phyloP scores from a whole-genome alignment of 2,329 filamentous ascomycete genomes.

The Apiospora kogelbergensis region DNA sequence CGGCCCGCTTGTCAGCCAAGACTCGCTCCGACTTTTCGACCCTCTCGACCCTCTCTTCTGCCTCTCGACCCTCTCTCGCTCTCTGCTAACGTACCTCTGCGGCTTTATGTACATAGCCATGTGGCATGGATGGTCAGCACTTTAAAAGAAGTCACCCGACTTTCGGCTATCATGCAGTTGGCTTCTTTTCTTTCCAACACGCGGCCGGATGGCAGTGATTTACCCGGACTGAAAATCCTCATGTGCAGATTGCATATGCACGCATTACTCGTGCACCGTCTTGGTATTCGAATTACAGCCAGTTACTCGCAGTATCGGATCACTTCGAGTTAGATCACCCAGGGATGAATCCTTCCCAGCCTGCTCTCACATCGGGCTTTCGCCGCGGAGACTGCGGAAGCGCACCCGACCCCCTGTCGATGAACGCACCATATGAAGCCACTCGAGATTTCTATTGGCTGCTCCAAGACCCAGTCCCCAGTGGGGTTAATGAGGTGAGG shows the following conservation, averaged over 20 bases:
- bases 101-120: not conserved
- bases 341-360: not conserved
- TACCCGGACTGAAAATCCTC: not conserved
- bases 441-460: not conserved
- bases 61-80: no score
- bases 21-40: not conserved
- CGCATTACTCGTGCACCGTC: not conserved
- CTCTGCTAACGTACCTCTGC: not conserved
- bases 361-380: not conserved
- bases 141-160: not conserved
- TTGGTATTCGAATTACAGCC: not conserved
- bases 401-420: not conserved
- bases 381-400: not conserved
- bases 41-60: no score
- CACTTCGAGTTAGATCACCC: not conserved
- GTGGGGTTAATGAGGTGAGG: not conserved
- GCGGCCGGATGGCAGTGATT: not conserved
- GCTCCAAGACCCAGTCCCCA: not conserved
- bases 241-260: not conserved
- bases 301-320: not conserved
- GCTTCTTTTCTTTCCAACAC: not conserved
- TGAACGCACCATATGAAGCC: not conserved
- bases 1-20: not conserved
- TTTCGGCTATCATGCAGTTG: not conserved
- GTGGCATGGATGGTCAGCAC: not conserved